These are phyloP conservation scores for Boeremia lycopersici DNA, from an alignment of 2,329 filamentous ascomycete genomes.

Conservation along the genomic window DNA sequence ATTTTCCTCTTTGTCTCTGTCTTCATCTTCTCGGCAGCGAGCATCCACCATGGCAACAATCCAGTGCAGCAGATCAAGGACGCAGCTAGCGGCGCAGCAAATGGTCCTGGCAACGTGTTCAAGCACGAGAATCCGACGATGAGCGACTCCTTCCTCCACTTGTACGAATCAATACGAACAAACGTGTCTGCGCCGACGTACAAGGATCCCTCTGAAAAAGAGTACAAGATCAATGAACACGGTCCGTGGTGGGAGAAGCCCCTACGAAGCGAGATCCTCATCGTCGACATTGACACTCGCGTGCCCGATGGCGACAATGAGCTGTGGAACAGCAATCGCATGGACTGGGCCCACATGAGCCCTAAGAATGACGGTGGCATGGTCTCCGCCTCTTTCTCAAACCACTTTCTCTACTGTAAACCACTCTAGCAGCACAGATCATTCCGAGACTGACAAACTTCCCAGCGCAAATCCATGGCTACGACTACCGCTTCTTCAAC, in stretches of 20 bases:
- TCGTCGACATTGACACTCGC: constrained; percentile 42
- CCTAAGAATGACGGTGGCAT: constrained; percentile 28
- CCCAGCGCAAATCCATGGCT: constrained; percentile 48
- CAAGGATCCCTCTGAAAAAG: constrained; percentile 16
- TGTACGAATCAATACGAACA: constrained; percentile 21
- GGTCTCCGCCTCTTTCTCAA: constrained; percentile 48
- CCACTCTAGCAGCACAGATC: constrained; percentile 17
- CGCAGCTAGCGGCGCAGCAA: constrained; percentile 17
- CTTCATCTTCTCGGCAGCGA: constrained; percentile 18
- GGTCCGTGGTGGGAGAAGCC: constrained; percentile 33
- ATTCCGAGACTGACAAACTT: not conserved
- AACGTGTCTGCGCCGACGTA: constrained; percentile 17
- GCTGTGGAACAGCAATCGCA: constrained; percentile 25
- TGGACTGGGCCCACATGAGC: constrained; percentile 33
- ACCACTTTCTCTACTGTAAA: constrained; percentile 48
- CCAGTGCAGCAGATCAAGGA: constrained; percentile 21
- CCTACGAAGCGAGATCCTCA: constrained; percentile 30
- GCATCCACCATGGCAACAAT: constrained; percentile 12
- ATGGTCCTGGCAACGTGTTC: constrained; percentile 13
- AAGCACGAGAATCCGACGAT: constrained; percentile 15
- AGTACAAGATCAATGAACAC: constrained; percentile 20
- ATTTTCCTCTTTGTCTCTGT: constrained; percentile 17
- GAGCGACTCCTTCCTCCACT: constrained; percentile 13
- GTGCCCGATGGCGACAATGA: constrained; percentile 26
- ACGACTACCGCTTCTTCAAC: constrained; percentile 54